Percentiles rank a stretch among this genome's conserved stretches.
Conservation (phyloP, 306 rosid species). For the Acmispon strigosus region DNA sequence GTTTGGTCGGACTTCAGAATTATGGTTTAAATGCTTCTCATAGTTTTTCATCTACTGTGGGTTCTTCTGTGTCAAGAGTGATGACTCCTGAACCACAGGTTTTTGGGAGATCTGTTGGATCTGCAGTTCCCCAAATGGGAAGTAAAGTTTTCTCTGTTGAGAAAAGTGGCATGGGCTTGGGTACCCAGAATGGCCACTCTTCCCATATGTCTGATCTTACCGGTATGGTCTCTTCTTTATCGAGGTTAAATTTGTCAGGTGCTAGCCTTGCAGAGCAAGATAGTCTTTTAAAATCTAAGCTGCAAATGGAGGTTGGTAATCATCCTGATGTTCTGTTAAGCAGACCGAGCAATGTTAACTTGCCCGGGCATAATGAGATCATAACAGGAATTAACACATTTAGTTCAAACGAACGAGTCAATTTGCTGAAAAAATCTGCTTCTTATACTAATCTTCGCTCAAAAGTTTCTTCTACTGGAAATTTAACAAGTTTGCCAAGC, state of each 20-base stretch:
- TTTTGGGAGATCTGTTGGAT: slow-evolving; percentile 58
- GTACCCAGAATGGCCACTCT: slow-evolving; percentile 43
- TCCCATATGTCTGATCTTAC: slow-evolving; percentile 49
- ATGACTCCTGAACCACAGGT: slow-evolving; percentile 69
- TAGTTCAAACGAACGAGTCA: slow-evolving; percentile 40
- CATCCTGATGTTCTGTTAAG: slow-evolving; percentile 44
- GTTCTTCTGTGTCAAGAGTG: slow-evolving; percentile 58
- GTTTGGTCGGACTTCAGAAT: slow-evolving; percentile 56
- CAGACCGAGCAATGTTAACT: slow-evolving; percentile 31
- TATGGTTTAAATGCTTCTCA: slow-evolving; percentile 40
- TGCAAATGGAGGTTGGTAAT: slow-evolving; percentile 45
- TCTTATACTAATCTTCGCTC: slow-evolving; percentile 65
- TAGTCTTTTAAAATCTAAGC: slow-evolving; percentile 48
- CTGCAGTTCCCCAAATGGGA: slow-evolving; percentile 57
- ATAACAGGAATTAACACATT: slow-evolving; percentile 37
- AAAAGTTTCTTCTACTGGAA: slow-evolving; percentile 49
- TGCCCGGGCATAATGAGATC: slow-evolving; percentile 49
- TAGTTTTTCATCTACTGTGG: slow-evolving; percentile 49
- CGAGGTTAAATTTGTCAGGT: slow-evolving; percentile 60
- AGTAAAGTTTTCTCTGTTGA: slow-evolving; percentile 46
- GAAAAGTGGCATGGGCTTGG: slow-evolving; percentile 40
- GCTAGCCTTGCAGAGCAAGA: slow-evolving; percentile 56
- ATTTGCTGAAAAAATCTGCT: slow-evolving; percentile 61
- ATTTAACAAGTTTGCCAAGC: slow-evolving; percentile 32
- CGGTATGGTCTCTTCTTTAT: slow-evolving; percentile 49